A percentile compares a stretch with the other conserved stretches of the same genome.
Conservation (phyloP, 164 flowering plant genomes). For the Vitis amurensis region DNA sequence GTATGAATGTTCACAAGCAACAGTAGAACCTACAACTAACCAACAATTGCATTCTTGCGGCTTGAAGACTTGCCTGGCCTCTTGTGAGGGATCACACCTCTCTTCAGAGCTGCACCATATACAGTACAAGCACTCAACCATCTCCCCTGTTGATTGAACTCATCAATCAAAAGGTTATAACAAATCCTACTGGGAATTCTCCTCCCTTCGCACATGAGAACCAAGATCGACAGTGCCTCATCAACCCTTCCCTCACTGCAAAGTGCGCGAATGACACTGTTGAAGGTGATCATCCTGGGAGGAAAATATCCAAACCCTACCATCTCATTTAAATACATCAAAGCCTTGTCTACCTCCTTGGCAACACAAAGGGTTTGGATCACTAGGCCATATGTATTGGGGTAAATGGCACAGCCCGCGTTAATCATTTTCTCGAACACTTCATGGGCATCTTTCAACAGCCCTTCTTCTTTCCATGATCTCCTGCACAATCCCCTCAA, state of each 20-base stretch:
- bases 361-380: constrained; percentile 51
- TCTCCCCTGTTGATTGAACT: constrained; percentile 41
- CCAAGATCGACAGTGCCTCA: constrained; percentile 48
- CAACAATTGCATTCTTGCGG: too few relatives aligned
- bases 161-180: constrained; percentile 48
- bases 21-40: too few relatives aligned
- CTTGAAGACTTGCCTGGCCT: constrained; percentile 20
- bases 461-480: constrained; percentile 44
- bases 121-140: constrained; percentile 35
- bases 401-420: constrained; percentile 25
- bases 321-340: constrained; percentile 45
- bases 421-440: constrained; percentile 53
- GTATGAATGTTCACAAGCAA: too few relatives aligned
- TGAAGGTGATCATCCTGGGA: constrained; percentile 44
- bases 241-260: constrained; percentile 49
- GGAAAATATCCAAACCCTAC: constrained; percentile 43
- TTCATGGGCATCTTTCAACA: constrained; percentile 41
- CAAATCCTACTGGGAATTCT: constrained; percentile 34
- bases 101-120: constrained; percentile 57
- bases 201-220: constrained; percentile 29
- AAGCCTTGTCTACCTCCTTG: constrained; percentile 41
- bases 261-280: constrained; percentile 49
- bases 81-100: constrained; percentile 39
- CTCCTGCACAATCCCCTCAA: constrained; percentile 61
- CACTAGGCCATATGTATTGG: constrained; percentile 38